phyloP scores from a whole-genome alignment of 1,284 basidiomycete genomes.

The Golubevia sp. region DNA sequence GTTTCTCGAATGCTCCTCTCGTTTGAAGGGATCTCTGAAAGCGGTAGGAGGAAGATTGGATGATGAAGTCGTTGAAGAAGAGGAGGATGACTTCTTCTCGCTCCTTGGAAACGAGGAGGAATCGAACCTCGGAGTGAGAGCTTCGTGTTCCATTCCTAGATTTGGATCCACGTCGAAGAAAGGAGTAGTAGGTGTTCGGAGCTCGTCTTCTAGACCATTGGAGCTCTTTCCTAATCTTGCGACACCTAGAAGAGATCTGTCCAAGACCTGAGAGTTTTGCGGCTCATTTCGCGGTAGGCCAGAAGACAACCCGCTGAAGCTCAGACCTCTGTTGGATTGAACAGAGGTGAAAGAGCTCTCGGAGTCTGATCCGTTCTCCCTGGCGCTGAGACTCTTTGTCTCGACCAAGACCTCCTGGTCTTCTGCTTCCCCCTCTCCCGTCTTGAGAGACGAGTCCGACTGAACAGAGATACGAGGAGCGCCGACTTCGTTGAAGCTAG shows the following conservation, averaged over 20 bases:
- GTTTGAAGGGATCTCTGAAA: neutral
- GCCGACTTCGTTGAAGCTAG: too few species aligned
- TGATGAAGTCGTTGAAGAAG: too few species aligned
- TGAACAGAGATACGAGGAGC: slow-evolving; percentile 5
- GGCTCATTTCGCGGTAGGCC: too few species aligned
- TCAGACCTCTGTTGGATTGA: too few species aligned
- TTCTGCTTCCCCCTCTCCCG: neutral
- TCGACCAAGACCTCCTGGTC: neutral
- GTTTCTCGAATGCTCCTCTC: neutral
- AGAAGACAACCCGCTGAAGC: too few species aligned
- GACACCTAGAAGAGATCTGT: neutral
- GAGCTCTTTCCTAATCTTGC: neutral
- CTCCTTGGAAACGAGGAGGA: neutral
- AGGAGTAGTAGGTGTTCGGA: slow-evolving; percentile 29
- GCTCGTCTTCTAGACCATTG: slow-evolving; percentile 25
- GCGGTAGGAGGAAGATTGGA: too few species aligned
- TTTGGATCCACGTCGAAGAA: slow-evolving; percentile 36
- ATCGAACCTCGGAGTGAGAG: neutral
- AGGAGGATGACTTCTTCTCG: neutral
- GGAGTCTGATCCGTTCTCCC: slow-evolving; percentile 23
- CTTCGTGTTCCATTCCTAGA: slow-evolving; percentile 5
- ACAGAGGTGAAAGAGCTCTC: slow-evolving; percentile 21
- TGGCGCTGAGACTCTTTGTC: neutral
- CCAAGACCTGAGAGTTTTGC: too few species aligned
- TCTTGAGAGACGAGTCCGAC: neutral